Percentiles rank a stretch among this genome's conserved stretches.
Conservation (phyloP, 345 rosid species). For the Melastoma malabathricum region DNA sequence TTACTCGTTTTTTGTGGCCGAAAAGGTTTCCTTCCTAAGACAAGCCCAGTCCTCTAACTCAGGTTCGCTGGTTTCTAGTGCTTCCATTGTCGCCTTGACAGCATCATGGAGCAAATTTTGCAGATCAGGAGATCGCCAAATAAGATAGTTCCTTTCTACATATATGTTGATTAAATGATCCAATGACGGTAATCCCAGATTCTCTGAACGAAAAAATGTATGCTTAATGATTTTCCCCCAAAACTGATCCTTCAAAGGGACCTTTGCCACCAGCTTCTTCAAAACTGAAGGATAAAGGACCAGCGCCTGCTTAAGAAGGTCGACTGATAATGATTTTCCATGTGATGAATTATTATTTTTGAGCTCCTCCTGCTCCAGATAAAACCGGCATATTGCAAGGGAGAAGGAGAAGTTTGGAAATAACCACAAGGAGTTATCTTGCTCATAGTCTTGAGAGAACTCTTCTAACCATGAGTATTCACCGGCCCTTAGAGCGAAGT, state of each 20-base stretch:
- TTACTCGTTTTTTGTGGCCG: conserved; percentile 73
- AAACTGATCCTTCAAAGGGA: conserved; percentile 68
- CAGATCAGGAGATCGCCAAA: conserved; percentile 86
- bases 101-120: conserved; percentile 54
- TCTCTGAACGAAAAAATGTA: conserved; percentile 43
- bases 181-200: conserved; percentile 51
- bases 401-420: conserved; percentile 80
- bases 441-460: conserved; percentile 56
- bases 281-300: conserved; percentile 76
- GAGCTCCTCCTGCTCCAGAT: conserved; percentile 42
- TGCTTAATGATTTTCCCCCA: conserved; percentile 57
- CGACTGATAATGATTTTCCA: conserved; percentile 39
- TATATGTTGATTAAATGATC: conserved; percentile 73
- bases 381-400: conserved; percentile 70
- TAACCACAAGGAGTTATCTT: conserved; percentile 74
- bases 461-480: conserved; percentile 71
- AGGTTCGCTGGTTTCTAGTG: conserved; percentile 32
- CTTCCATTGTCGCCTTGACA: conserved; percentile 39
- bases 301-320: conserved; percentile 79
- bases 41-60: conserved; percentile 70
- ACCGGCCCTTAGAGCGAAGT: conserved; percentile 74
- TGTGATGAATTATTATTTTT: conserved; percentile 12
- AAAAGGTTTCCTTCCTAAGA: conserved; percentile 66
- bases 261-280: conserved; percentile 61
- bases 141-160: conserved; percentile 62